Conservation (phyloP, 495 filamentous ascomycete species). For the Poronia punctata region DNA sequence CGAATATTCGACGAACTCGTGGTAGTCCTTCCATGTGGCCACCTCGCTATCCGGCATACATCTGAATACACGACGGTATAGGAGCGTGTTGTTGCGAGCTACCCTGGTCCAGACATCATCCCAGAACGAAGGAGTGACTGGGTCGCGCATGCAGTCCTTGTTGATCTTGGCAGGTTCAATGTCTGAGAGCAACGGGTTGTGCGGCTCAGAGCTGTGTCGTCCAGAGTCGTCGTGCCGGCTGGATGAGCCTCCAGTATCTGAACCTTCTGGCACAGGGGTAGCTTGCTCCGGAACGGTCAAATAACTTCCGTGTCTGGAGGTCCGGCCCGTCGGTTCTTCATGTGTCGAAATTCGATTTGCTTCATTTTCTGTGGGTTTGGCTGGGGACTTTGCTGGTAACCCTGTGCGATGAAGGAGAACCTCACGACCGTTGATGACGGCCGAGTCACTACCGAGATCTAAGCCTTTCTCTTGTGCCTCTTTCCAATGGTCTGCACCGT, state of each 20-base stretch:
- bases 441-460: slow-evolving; percentile 59
- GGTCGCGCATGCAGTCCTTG: slow-evolving; percentile 63
- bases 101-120: slow-evolving; percentile 82
- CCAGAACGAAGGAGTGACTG: slow-evolving; percentile 74
- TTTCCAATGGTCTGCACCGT: slow-evolving; percentile 65
- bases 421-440: slow-evolving; percentile 55
- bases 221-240: slow-evolving; percentile 35
- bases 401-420: slow-evolving; percentile 45
- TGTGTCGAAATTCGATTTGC: slow-evolving; percentile 5
- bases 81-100: slow-evolving; percentile 88
- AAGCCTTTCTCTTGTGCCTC: slow-evolving; percentile 46
- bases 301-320: slow-evolving; percentile 13
- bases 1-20: slow-evolving; percentile 72
- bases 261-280: slow-evolving; percentile 66
- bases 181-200: slow-evolving; percentile 56
- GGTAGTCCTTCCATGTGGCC: slow-evolving; percentile 89
- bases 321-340: slow-evolving; percentile 12
- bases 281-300: too few species aligned
- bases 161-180: slow-evolving; percentile 51
- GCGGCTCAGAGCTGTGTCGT: slow-evolving; percentile 24
- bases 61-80: slow-evolving; percentile 89
- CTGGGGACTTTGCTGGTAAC: slow-evolving; percentile 13
- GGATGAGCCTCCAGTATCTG: slow-evolving; percentile 68
- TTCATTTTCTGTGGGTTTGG: slow-evolving; percentile 5
- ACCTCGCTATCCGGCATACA: slow-evolving; percentile 96